These are phyloP conservation scores for Populus trichocarpa DNA, from an alignment of 441 rosid species.

Conservation along the genomic window DNA sequence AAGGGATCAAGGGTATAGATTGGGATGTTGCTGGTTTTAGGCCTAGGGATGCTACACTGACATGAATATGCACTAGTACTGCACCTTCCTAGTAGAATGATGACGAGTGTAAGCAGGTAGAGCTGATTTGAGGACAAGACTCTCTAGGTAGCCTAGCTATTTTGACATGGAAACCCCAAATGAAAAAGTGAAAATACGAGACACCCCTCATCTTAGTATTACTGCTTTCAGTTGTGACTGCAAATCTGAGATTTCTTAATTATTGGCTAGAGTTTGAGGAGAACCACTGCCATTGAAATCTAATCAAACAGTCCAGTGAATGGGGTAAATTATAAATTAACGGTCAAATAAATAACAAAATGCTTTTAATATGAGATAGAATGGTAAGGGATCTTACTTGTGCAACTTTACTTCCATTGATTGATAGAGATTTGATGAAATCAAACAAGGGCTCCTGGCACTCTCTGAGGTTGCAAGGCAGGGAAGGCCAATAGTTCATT, in stretches of 20 bases:
- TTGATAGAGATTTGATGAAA: conserved; percentile 55
- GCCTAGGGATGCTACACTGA: background rate
- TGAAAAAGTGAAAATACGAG: no score
- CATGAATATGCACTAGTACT: background rate
- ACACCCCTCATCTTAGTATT: background rate
- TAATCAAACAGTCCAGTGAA: background rate
- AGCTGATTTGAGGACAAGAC: background rate
- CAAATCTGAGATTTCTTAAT: conserved; percentile 10
- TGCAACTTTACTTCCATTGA: conserved; percentile 82
- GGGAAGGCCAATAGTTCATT: conserved; percentile 97
- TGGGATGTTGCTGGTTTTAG: background rate
- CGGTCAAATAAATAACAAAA: background rate
- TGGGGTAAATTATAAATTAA: background rate
- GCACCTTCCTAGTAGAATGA: background rate
- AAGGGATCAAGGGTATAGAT: background rate
- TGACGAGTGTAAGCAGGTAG: background rate
- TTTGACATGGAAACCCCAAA: background rate
- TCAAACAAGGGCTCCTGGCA: conserved; percentile 92
- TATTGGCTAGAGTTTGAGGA: conserved; percentile 53
- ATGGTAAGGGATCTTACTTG: conserved; percentile 34
- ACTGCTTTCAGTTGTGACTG: background rate
- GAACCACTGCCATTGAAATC: background rate
- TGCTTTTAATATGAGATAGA: background rate
- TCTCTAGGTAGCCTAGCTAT: background rate
- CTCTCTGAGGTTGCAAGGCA: conserved; percentile 78